Base-by-base conservation (phyloP, 129 eudicot species). In the Logfia minima region DNA sequence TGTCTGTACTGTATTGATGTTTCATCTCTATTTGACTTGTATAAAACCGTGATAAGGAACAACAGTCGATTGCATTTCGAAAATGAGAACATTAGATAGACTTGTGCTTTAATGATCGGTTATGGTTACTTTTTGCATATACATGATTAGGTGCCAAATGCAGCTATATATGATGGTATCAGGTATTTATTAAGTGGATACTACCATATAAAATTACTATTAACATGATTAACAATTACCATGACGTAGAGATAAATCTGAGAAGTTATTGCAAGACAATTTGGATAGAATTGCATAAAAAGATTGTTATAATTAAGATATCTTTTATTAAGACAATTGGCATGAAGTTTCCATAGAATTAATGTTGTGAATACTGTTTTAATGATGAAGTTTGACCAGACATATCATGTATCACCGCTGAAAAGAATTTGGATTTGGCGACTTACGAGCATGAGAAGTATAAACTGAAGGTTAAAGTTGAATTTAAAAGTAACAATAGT, bases 121-220 rank as follows among this genome's bases (percentile, higher is more conserved):
- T 48, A 14, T 13, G 55, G n/a, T 48, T 5, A 13, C 55, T 14
- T 48, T 48, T 48, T 48, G 17, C 55, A 48, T 48, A 48, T 48
- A 48, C 14, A 67, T 67, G 29, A 41, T 17, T 60, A 8, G 71
- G 59, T 39, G 45, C 52, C 34, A 75, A 61, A 62, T 26, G 61
- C 41, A 61, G 79, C 60, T 48, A 17, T 63, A 9, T 26, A 24
- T 24, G 41, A 75, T 62, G 79, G 48, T 41, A 37, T 61, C 22
- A 75, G 69, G 55, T 48, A 13, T 48, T 9, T 48, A 48, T 75
- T 62, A 37, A 21, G 19, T 17, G 8, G 72, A 68, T 68, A 21
- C 16, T 8, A 11, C 55, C 39, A 19, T 22, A 37, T 37, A 10
- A 11, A 39, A 10, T 24, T 26, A 62, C 34, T 28, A 28, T 62